A percentile compares a stretch with the other conserved stretches of the same genome.
phyloP scores from a whole-genome alignment of 371 early-diverging fungal genomes.

The Rhizopus arrhizus region DNA sequence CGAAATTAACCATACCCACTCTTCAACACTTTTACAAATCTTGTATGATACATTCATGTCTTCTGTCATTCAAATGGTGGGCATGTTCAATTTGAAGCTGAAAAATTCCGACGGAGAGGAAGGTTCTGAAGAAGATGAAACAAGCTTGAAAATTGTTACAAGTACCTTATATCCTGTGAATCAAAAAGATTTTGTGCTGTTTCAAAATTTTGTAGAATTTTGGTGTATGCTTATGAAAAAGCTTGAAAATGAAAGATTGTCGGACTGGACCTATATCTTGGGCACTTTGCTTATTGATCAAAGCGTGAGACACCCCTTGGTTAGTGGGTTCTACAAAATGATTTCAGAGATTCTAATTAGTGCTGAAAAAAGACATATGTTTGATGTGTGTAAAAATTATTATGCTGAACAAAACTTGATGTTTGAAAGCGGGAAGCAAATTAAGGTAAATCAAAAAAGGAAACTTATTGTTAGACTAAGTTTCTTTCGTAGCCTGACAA shows the following conservation, averaged over 20 bases:
- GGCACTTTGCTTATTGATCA: slow-evolving; percentile 56
- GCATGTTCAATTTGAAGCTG: slow-evolving; percentile 40
- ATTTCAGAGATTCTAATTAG: slow-evolving; percentile 55
- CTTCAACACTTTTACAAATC: slow-evolving; percentile 10
- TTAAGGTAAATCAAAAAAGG: background rate
- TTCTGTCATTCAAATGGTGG: slow-evolving; percentile 27
- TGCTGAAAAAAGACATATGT: slow-evolving; percentile 44
- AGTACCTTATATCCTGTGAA: slow-evolving; percentile 57
- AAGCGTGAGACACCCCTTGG: slow-evolving; percentile 61
- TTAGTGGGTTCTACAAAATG: slow-evolving; percentile 79
- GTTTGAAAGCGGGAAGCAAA: background rate
- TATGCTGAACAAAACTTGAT: background rate
- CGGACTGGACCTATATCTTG: slow-evolving; percentile 63
- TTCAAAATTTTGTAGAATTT: slow-evolving; percentile 72
- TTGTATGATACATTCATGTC: slow-evolving; percentile 42
- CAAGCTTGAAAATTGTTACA: slow-evolving; percentile 2
- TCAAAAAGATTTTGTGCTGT: slow-evolving; percentile 67
- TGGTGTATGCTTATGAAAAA: slow-evolving; percentile 61
- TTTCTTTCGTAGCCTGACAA: slow-evolving; percentile 17
- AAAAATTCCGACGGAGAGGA: slow-evolving; percentile 18
- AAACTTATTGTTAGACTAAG: background rate
- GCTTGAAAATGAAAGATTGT: slow-evolving; percentile 46
- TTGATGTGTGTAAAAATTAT: slow-evolving; percentile 30
- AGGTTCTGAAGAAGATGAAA: background rate
- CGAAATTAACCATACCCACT: background rate